Percentiles rank a stretch among this genome's conserved stretches.
phyloP scores from a whole-genome alignment of 2,329 filamentous ascomycete genomes.

The Setomelanomma holmii region DNA sequence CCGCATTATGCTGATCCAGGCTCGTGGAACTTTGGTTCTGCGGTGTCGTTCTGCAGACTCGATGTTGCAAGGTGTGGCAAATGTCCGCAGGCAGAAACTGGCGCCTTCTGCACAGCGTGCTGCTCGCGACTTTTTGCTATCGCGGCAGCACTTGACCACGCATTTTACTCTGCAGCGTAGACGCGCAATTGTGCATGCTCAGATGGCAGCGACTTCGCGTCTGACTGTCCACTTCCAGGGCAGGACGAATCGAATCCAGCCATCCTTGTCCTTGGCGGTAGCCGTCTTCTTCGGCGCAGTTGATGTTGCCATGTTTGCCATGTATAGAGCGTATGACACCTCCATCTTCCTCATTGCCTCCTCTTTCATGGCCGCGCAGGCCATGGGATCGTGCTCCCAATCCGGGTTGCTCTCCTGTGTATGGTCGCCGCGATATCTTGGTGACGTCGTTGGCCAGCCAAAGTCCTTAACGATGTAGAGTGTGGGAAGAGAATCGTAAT shows the following conservation, averaged over 20 bases:
- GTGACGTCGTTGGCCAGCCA: constrained; percentile 28
- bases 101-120: too few species aligned
- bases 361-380: constrained; percentile 26
- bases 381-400: constrained; percentile 30
- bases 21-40: not conserved
- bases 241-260: constrained; percentile 28
- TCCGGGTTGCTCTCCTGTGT: constrained; percentile 36
- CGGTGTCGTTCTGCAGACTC: not conserved
- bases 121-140: too few species aligned
- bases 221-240: constrained; percentile 9
- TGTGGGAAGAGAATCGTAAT: constrained; percentile 8
- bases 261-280: constrained; percentile 15
- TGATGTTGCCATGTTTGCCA: constrained; percentile 22
- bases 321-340: constrained; percentile 30
- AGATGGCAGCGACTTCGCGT: constrained; percentile 4
- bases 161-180: not conserved
- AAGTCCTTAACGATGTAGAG: constrained; percentile 29
- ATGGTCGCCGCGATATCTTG: constrained; percentile 34
- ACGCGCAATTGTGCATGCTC: not conserved
- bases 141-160: too few species aligned
- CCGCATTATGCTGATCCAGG: not conserved
- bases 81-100: too few species aligned
- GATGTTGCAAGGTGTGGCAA: not conserved
- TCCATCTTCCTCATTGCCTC: constrained; percentile 33
- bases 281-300: not conserved